Evolutionary conservation across 768 basidiomycete species (phyloP).

Genomic region (Phanerochaete carnosa): DNA sequence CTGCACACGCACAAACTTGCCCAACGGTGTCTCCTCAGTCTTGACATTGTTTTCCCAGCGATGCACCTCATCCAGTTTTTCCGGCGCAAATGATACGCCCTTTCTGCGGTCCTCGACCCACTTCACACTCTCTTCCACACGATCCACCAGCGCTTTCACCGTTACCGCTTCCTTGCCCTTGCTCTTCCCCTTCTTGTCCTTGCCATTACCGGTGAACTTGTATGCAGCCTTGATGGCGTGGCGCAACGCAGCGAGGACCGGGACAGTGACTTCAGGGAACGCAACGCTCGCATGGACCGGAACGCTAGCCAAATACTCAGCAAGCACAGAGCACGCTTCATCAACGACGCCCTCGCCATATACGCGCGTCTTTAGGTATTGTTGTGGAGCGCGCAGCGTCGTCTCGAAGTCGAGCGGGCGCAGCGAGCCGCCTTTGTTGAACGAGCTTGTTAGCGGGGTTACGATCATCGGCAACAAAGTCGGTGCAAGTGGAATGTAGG

Average conservation of each 20-base stretch:
- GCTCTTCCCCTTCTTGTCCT: conserved; percentile 40
- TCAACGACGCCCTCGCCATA: conserved; percentile 82
- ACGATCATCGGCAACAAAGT: conserved; percentile 85
- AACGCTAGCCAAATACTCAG: conserved; percentile 73
- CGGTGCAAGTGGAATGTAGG: conserved; percentile 84
- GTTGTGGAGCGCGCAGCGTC: conserved; percentile 80
- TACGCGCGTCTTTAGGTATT: conserved; percentile 85
- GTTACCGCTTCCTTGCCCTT: conserved; percentile 53
- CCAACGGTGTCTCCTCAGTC: conserved; percentile 71
- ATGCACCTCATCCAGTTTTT: conserved; percentile 62
- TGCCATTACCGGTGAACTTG: conserved; percentile 32
- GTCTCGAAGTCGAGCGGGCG: conserved; percentile 88
- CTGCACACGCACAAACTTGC: conserved; percentile 77
- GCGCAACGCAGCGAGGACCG: conserved; percentile 67
- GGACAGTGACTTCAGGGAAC: conserved; percentile 90
- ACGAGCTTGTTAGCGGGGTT: conserved; percentile 63
- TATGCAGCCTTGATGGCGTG: conserved; percentile 66
- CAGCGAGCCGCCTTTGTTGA: conserved; percentile 80
- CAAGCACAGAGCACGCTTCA: conserved; percentile 73
- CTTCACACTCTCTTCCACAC: conserved; percentile 76
- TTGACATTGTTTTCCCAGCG: conserved; percentile 66
- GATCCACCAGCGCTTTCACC: conserved; percentile 80
- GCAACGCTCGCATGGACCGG: conserved; percentile 82
- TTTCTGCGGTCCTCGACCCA: conserved; percentile 77
- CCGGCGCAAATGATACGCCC: conserved; percentile 73